A percentile compares a stretch with the other conserved stretches of the same genome.
Evolutionary conservation across 768 basidiomycete species (phyloP).

Genomic region (Calocybe cyanea): DNA sequence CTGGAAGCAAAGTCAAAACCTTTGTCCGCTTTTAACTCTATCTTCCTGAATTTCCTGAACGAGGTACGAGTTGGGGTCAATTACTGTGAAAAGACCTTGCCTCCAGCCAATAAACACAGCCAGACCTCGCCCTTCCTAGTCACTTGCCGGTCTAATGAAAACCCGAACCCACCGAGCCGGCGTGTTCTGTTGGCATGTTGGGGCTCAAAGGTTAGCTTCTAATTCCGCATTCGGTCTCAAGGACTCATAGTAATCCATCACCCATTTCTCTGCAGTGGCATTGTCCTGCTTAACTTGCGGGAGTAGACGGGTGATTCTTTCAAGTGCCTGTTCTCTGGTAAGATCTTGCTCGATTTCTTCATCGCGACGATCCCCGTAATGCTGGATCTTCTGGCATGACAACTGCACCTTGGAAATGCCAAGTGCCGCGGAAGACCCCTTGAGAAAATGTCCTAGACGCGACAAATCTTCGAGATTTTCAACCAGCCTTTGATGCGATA

Average conservation of each 20-base stretch:
- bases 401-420: conserved; percentile 79
- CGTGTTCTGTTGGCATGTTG: too few relatives aligned
- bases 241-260: conserved; percentile 44
- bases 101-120: too few relatives aligned
- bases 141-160: too few relatives aligned
- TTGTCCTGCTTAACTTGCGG: conserved; percentile 65
- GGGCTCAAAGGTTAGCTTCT: too few relatives aligned
- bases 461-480: conserved; percentile 68
- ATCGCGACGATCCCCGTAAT: conserved; percentile 71
- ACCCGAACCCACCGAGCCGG: too few relatives aligned
- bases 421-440: conserved; percentile 94
- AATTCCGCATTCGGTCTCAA: background rate
- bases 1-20: too few relatives aligned
- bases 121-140: too few relatives aligned
- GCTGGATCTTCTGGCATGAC: conserved; percentile 89
- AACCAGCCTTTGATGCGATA: conserved; percentile 34
- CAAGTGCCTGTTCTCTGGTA: conserved; percentile 45
- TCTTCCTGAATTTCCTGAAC: too few relatives aligned
- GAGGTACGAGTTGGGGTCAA: too few relatives aligned
- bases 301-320: conserved; percentile 54
- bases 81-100: too few relatives aligned
- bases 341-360: conserved; percentile 45
- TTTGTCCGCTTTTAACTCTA: too few relatives aligned
- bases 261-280: conserved; percentile 59
- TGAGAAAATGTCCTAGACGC: conserved; percentile 87